Conservation (phyloP, 2,329 filamentous ascomycete genomes). For the Diaporthe vaccinii region DNA sequence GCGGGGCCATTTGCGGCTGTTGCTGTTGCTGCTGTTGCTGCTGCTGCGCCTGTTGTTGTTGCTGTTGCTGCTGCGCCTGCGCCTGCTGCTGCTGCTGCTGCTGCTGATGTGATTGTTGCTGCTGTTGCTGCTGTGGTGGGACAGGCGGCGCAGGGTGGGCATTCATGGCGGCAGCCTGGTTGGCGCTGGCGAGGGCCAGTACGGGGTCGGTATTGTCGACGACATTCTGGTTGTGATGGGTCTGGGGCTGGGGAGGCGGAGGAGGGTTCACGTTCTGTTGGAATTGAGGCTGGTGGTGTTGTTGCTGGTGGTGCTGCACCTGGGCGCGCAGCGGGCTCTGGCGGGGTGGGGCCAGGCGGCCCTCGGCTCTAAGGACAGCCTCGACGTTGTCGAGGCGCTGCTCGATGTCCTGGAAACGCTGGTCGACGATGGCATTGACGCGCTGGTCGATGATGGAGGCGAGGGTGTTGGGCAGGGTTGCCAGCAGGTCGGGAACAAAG, state of each 20-base stretch:
- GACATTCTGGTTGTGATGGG: constrained; percentile 38
- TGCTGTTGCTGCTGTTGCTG: constrained; percentile 34
- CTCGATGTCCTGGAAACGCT: constrained; percentile 40
- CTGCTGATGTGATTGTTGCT: constrained; percentile 21
- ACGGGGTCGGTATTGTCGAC: constrained; percentile 40
- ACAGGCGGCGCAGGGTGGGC: constrained; percentile 36
- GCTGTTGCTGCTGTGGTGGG: constrained; percentile 30
- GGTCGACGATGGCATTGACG: constrained; percentile 38
- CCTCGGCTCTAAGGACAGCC: constrained; percentile 38
- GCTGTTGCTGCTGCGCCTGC: constrained; percentile 27
- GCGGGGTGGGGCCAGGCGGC: constrained; percentile 37
- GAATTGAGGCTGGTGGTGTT: constrained; percentile 36
- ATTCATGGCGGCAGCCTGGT: constrained; percentile 36
- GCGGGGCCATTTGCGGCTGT: constrained; percentile 33
- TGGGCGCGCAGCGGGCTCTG: constrained; percentile 39
- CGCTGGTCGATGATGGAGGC: constrained; percentile 41
- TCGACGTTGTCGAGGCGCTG: constrained; percentile 39
- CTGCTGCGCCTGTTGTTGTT: constrained; percentile 32
- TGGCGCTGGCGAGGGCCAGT: constrained; percentile 40
- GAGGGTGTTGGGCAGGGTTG: constrained; percentile 39
- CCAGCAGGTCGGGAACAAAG: constrained; percentile 40
- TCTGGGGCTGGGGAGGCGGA: constrained; percentile 24
- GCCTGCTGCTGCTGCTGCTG: constrained; percentile 28
- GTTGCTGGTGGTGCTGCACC: constrained; percentile 37
- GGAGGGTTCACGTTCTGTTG: constrained; percentile 31